Evolutionary conservation across 2,329 filamentous ascomycete species (phyloP).

Genomic region (Zymoseptoria crescenta): DNA sequence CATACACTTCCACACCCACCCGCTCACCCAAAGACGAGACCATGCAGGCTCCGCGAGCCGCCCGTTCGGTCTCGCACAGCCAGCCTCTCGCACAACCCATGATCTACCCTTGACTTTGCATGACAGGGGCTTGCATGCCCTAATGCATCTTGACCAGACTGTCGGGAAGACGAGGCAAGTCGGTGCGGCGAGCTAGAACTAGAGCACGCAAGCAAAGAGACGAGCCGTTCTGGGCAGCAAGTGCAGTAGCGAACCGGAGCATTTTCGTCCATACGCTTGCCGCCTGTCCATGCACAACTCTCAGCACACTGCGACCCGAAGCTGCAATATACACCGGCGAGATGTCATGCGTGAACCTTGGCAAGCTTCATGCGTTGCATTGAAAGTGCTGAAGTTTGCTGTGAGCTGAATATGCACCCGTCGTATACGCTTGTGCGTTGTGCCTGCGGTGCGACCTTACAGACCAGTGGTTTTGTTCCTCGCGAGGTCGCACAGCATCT

Average conservation of each 20-base stretch:
- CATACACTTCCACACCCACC: neutral
- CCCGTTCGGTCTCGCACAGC: neutral
- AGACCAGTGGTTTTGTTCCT: neutral
- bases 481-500: neutral
- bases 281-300: neutral
- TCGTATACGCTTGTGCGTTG: neutral
- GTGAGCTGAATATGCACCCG: neutral
- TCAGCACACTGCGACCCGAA: neutral
- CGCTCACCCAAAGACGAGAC: neutral
- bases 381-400: neutral
- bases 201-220: neutral
- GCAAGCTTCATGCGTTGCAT: neutral
- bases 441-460: neutral
- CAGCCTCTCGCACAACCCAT: neutral
- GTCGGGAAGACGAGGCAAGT: neutral
- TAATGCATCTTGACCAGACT: neutral
- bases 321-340: neutral
- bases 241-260: neutral
- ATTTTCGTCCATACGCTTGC: neutral
- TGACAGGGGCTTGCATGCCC: neutral
- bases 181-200: neutral
- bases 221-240: neutral
- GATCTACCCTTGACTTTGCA: neutral
- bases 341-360: neutral
- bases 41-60: neutral